Base-by-base conservation (phyloP, 192 early-diverging fungal genomes). In the Jimgerdemannia flammicorona region DNA sequence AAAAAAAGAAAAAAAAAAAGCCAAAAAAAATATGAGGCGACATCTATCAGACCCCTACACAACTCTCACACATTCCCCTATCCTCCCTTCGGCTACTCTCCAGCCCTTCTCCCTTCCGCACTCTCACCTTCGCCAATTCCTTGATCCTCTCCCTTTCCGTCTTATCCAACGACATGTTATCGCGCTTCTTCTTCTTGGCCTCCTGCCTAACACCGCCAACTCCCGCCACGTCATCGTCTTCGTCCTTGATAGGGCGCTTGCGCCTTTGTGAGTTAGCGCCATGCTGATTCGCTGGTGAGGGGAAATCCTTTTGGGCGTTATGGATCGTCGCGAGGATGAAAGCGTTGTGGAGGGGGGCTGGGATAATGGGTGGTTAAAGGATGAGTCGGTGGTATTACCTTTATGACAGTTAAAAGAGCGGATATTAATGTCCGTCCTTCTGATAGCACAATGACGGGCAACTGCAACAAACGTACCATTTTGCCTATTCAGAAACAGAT, bases 251-350 rank as follows among this genome's bases (percentile, higher is more conserved):
- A 18, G 71, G 84, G 63, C 81, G 81, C 69, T 85, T 86, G 44
- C 84, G 78, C 71, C 85, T 85, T 8, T 78, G 81, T 89, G 74
- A 91, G 75, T 78, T 90, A 69, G 86, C 83, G 11, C 81, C 77
- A 14, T 85, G 85, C 73, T 88, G 85, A 41, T 84, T 87, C 9
- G 84, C 83, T 6, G 92, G 92, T 44, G 92, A 90, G 18, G 86
- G 87, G 71, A 85, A 84, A 40, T 87, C 86, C 77, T 79, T 85
- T 74, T 92, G 92, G 39, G 92, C 92, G 79, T 93, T 93, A 70
- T 93, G 92, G 64, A 93, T 91, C 7, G 90, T 92, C 44, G 91
- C 91, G 39, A 93, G 79, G 67, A 93, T 93, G 78, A 93, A 93
- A 69, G 88, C 84, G 76, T 93, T 93, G 78, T 93, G 92, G 44